Evolutionary conservation across 805 yeast genomes (phyloP).

Genomic region (Wickerhamiella lipophila): DNA sequence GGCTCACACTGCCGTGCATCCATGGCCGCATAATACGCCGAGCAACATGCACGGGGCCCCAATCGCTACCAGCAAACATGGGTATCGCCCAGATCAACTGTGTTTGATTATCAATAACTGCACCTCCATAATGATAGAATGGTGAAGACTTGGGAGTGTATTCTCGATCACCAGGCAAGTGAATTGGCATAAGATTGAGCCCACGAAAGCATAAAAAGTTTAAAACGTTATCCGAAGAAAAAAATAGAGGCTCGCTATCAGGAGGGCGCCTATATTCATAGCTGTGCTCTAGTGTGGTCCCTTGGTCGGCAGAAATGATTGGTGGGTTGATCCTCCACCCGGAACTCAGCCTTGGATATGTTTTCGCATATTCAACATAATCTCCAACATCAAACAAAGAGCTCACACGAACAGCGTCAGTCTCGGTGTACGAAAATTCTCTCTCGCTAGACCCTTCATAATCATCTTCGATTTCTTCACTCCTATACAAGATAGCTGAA

Average conservation of each 20-base stretch:
- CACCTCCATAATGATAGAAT: not conserved
- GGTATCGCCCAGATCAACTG: not conserved
- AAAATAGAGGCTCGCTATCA: not conserved
- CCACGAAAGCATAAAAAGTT: not conserved
- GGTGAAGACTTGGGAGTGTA: not conserved
- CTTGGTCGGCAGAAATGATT: not conserved
- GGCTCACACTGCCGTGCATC: not conserved
- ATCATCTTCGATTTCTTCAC: not conserved
- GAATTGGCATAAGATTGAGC: not conserved
- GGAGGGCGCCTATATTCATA: not conserved
- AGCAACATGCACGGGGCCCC: not conserved
- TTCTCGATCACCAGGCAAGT: not conserved
- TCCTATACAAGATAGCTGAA: not conserved
- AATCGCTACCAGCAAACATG: not conserved
- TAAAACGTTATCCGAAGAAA: not conserved
- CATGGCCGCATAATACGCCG: not conserved
- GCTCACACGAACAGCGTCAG: not conserved
- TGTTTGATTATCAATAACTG: not conserved
- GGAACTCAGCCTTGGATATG: not conserved
- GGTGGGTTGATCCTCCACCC: not conserved
- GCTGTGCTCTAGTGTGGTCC: not conserved
- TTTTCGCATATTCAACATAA: not conserved
- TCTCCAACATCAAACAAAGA: not conserved
- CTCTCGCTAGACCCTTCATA: not conserved
- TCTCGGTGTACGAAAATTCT: not conserved